Conservation (phyloP, 2,329 filamentous ascomycete species). For the Sporothrix luriei region DNA sequence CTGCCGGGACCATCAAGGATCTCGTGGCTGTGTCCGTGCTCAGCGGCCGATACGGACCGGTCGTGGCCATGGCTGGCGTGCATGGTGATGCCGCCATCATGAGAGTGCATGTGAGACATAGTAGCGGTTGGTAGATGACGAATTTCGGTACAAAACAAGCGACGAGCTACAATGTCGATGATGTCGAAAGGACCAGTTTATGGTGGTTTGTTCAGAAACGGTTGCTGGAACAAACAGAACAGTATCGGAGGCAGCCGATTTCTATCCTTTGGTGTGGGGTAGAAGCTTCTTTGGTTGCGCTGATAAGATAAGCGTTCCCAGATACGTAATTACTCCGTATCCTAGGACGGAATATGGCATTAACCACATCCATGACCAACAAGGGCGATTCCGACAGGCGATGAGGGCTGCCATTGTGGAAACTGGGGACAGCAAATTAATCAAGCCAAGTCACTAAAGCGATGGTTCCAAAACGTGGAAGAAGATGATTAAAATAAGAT, state of each 20-base stretch:
- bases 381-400: neutral
- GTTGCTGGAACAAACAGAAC: neutral
- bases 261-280: conserved; percentile 27
- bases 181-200: neutral
- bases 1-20: conserved; percentile 92
- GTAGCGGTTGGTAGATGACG: neutral
- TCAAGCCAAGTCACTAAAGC: neutral
- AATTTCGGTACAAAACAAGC: neutral
- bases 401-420: neutral
- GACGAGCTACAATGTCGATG: neutral
- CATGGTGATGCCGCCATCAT: conserved; percentile 51
- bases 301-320: conserved; percentile 22
- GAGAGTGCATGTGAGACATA: conserved; percentile 43
- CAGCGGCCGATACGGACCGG: conserved; percentile 57
- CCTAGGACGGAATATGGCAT: neutral
- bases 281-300: conserved; percentile 20
- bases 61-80: conserved; percentile 53
- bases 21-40: conserved; percentile 95
- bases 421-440: conserved; percentile 8
- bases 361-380: conserved; percentile 18
- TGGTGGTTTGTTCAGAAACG: neutral
- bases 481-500: conserved; percentile 2
- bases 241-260: conserved; percentile 8
- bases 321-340: too few relatives aligned
- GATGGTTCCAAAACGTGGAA: neutral